These are phyloP conservation scores for Byssothecium circinans DNA, from an alignment of 2,329 filamentous ascomycete species.

Conservation along the genomic window DNA sequence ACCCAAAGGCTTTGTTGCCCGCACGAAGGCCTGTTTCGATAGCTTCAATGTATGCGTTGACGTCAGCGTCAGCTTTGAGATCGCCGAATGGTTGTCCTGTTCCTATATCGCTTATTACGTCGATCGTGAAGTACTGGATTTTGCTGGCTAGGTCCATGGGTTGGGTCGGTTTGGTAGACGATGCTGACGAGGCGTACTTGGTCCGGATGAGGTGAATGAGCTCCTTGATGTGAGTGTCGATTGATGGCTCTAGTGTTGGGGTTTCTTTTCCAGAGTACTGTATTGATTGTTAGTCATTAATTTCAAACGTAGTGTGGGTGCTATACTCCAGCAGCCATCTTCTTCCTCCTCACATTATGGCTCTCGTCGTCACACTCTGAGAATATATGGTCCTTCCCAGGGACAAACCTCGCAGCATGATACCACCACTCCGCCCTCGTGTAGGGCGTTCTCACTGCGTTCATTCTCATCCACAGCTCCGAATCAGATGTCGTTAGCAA, in stretches of 20 bases:
- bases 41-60: conserved; percentile 51
- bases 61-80: conserved; percentile 53
- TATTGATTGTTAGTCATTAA: conserved; percentile 1
- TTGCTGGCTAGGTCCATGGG: conserved; percentile 53
- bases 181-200: conserved; percentile 44
- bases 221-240: conserved; percentile 53
- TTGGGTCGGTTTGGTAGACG: conserved; percentile 28
- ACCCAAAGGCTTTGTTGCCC: conserved; percentile 28
- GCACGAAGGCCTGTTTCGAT: conserved; percentile 42
- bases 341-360: conserved; percentile 49
- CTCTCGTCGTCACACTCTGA: conserved; percentile 53
- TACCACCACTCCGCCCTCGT: conserved; percentile 43
- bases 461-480: conserved; percentile 50
- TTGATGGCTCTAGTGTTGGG: conserved; percentile 51
- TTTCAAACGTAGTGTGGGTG: not conserved
- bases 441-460: conserved; percentile 46
- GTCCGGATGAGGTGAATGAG: conserved; percentile 52
- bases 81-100: conserved; percentile 58
- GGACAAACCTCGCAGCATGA: conserved; percentile 54
- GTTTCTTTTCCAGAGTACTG: conserved; percentile 61
- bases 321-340: conserved; percentile 55
- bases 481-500: conserved; percentile 54
- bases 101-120: conserved; percentile 58
- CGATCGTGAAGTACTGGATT: conserved; percentile 57
- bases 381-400: conserved; percentile 58